phyloP scores from a whole-genome alignment of 495 filamentous ascomycete genomes.

The Arthonia radiata region DNA sequence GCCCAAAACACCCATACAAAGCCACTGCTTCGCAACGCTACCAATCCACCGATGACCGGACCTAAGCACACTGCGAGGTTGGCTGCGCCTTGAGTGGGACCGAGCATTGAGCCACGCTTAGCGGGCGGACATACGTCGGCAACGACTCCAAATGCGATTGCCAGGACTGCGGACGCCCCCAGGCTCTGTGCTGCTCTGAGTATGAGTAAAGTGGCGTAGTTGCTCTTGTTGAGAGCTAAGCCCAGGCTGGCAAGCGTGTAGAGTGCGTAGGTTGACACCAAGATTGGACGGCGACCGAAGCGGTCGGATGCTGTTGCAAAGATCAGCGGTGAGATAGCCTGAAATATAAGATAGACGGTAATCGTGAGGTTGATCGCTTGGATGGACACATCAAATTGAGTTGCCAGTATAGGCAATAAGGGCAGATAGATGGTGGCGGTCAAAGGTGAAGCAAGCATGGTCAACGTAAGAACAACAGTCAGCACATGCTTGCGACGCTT shows the following conservation, averaged over 20 bases:
- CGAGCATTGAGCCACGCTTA: conserved; percentile 1
- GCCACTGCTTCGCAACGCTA: conserved; percentile 4
- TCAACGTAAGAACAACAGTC: too few relatives aligned
- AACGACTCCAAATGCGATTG: conserved; percentile 1
- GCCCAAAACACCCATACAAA: conserved; percentile 7
- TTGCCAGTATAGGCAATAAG: conserved; percentile 1
- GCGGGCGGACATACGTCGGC: not conserved
- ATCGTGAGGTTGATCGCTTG: conserved; percentile 2
- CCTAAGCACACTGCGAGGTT: conserved; percentile 7
- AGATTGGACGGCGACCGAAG: conserved; percentile 1
- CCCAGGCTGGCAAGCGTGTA: too few relatives aligned
- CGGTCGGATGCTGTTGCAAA: conserved; percentile 1
- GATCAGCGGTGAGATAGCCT: conserved; percentile 1
- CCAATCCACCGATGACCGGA: conserved; percentile 1
- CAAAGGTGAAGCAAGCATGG: too few relatives aligned
- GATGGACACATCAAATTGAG: not conserved
- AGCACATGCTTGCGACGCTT: too few relatives aligned
- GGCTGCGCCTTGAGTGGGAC: not conserved
- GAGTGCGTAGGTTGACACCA: too few relatives aligned
- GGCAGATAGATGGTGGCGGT: conserved; percentile 1
- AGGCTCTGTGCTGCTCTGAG: too few relatives aligned
- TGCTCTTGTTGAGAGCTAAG: too few relatives aligned
- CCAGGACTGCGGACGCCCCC: not conserved
- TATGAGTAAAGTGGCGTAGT: too few relatives aligned
- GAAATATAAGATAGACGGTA: conserved; percentile 1